Conservation (phyloP, 106 monocot species). For the Narthecium ossifragum region DNA sequence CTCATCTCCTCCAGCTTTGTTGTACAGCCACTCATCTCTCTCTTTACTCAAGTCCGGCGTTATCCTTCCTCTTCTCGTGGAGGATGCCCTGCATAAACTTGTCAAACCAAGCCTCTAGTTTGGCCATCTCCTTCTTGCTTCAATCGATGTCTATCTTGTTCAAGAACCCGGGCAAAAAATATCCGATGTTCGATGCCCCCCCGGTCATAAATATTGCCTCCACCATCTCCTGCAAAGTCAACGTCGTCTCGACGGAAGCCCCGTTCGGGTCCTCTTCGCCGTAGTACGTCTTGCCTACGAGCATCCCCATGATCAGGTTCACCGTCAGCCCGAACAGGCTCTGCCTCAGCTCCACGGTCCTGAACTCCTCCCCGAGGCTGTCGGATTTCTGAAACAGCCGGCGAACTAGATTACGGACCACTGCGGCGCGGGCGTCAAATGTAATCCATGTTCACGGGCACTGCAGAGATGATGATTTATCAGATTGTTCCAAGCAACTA, state of each 20-base stretch:
- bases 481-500: not conserved
- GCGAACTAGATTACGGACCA: not conserved
- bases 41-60: too few relatives aligned
- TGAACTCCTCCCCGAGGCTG: not conserved
- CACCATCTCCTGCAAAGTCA: not conserved
- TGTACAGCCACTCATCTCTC: too few relatives aligned
- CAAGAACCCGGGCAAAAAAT: constrained; percentile 3
- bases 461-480: constrained; percentile 6
- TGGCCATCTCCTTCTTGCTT: not conserved
- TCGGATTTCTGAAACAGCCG: not conserved
- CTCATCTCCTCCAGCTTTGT: too few relatives aligned
- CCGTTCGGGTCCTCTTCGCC: constrained; percentile 7
- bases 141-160: constrained; percentile 4
- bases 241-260: too few relatives aligned
- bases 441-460: constrained; percentile 40
- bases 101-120: not conserved
- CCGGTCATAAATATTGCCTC: not conserved
- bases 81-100: constrained; percentile 10
- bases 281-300: constrained; percentile 6
- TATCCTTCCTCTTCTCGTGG: constrained; percentile 1
- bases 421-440: constrained; percentile 3
- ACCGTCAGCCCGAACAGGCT: not conserved
- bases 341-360: not conserved
- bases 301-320: constrained; percentile 5
- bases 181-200: not conserved